Percentiles rank a stretch among this genome's conserved stretches.
Evolutionary conservation across 345 rosid genomes (phyloP).

Genomic region (Eucalyptus curtisii): DNA sequence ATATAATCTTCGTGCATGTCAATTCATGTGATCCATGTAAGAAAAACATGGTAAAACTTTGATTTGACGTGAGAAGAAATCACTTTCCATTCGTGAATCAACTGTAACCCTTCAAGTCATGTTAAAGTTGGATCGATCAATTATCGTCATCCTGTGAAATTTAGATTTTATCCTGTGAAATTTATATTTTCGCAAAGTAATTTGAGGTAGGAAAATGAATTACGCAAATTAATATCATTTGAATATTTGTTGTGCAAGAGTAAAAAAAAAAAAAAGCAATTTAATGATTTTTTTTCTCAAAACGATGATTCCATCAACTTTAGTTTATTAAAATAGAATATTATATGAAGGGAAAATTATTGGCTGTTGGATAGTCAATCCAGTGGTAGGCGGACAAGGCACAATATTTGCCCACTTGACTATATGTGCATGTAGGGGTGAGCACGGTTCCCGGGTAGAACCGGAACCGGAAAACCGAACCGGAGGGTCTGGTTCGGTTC

Average conservation of each 20-base stretch:
- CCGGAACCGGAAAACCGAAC: too few species aligned
- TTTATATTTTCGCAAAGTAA: accelerated
- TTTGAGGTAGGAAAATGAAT: background rate
- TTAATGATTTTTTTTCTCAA: background rate
- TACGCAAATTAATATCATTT: background rate
- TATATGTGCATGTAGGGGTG: too few species aligned
- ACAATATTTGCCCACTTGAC: background rate
- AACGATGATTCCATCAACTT: background rate
- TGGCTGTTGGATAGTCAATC: background rate
- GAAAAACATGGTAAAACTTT: background rate
- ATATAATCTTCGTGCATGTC: background rate
- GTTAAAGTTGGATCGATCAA: accelerated
- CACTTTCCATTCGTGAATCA: too few species aligned
- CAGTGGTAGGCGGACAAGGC: background rate
- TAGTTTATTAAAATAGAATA: background rate
- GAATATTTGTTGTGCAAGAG: background rate
- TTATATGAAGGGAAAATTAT: background rate
- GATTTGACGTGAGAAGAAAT: background rate
- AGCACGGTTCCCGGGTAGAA: too few species aligned
- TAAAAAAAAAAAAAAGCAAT: background rate
- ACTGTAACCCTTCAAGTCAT: too few species aligned
- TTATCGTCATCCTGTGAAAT: background rate
- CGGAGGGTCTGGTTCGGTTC: too few species aligned
- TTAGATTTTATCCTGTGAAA: background rate
- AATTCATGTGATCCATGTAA: background rate